Percentiles rank a stretch among this genome's conserved stretches.
These are phyloP conservation scores for Schoenoplectus triqueter DNA, from an alignment of 202 grass and related monocot species.

Conservation along the genomic window DNA sequence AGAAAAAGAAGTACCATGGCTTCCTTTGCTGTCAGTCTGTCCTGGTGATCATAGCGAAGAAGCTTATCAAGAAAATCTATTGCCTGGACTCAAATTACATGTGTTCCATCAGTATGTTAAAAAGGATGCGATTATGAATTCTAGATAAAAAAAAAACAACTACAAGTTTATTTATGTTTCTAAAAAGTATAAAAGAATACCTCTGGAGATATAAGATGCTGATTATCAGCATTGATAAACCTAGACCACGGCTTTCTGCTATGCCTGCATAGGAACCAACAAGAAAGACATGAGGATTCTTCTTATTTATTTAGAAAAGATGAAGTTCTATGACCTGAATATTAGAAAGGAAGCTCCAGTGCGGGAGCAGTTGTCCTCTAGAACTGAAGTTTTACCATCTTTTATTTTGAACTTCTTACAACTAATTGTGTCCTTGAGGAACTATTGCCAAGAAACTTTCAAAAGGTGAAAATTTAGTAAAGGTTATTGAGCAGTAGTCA, in stretches of 20 bases:
- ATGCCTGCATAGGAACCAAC: conserved; percentile 45
- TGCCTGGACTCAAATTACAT: conserved; percentile 47
- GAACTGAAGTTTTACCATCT: neutral
- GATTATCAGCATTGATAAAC: conserved; percentile 71
- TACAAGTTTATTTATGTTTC: neutral
- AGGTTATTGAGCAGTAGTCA: neutral
- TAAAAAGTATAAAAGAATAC: conserved; percentile 40
- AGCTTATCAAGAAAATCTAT: conserved; percentile 78
- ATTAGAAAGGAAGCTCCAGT: neutral
- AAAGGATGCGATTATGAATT: neutral
- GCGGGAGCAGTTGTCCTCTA: neutral
- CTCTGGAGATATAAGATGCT: conserved; percentile 70
- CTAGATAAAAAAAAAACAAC: conserved; percentile 23
- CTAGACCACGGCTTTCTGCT: conserved; percentile 68
- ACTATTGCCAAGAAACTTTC: neutral
- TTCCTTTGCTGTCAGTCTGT: conserved; percentile 65
- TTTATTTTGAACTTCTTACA: neutral
- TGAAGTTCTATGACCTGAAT: neutral
- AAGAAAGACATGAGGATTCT: neutral
- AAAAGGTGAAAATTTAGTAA: neutral
- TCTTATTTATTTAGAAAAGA: neutral
- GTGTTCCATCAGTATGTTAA: neutral
- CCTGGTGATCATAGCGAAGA: conserved; percentile 70
- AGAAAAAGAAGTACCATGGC: conserved; percentile 48
- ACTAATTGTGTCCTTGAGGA: neutral